Evolutionary conservation across 495 filamentous ascomycete species (phyloP).

Genomic region (Aspergillus sclerotioniger): DNA sequence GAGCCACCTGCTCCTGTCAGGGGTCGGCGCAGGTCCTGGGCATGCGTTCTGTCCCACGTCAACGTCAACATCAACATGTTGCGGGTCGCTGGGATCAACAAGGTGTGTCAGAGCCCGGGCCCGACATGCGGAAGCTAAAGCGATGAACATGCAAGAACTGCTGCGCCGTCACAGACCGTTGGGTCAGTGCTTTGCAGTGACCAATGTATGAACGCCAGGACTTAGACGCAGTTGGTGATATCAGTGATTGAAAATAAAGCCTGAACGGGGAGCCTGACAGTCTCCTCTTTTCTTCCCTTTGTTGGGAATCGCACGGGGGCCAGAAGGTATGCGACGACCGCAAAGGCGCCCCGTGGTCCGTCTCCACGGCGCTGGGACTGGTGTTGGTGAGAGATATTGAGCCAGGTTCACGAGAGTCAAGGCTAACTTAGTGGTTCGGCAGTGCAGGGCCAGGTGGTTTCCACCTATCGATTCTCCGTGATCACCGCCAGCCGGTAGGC

Average conservation of each 20-base stretch:
- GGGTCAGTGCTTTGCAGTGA: constrained; percentile 12
- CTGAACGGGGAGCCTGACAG: constrained; percentile 4
- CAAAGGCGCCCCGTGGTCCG: neutral
- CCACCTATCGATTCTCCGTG: constrained; percentile 22
- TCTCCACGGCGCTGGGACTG: neutral
- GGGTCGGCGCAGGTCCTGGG: constrained; percentile 19
- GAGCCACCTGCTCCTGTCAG: constrained; percentile 20
- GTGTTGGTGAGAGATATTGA: constrained; percentile 25
- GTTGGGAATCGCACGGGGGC: constrained; percentile 8
- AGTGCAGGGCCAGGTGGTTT: constrained; percentile 16
- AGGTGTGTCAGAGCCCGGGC: constrained; percentile 12
- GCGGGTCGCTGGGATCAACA: constrained; percentile 8
- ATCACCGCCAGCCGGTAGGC: constrained; percentile 11
- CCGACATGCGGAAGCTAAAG: constrained; percentile 11
- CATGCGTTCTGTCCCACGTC: constrained; percentile 18
- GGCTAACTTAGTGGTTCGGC: constrained; percentile 19
- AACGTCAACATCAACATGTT: constrained; percentile 14
- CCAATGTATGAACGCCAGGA: constrained; percentile 19
- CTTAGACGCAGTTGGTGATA: constrained; percentile 42
- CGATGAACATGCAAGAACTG: constrained; percentile 24
- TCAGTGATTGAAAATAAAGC: constrained; percentile 15
- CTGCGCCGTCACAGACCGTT: constrained; percentile 24
- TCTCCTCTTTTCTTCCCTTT: constrained; percentile 10
- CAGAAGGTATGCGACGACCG: neutral
- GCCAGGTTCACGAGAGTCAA: constrained; percentile 14